phyloP scores from a whole-genome alignment of 2,329 filamentous ascomycete genomes.

The Metarhizium album region DNA sequence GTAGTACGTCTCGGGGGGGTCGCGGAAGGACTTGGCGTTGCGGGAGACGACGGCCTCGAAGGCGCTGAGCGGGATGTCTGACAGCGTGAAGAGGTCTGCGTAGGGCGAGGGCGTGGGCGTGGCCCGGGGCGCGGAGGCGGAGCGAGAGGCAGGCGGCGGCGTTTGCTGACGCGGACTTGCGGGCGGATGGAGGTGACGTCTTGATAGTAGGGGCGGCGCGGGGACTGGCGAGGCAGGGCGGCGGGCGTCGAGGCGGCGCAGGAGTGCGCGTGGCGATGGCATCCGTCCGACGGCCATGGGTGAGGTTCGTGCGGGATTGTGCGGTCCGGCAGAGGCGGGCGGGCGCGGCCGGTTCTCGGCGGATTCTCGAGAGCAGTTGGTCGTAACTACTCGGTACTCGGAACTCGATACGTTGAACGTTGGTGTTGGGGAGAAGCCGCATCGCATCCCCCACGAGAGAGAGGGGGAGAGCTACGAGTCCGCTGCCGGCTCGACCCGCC shows the following conservation, averaged over 20 bases:
- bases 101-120: slow-evolving; percentile 1
- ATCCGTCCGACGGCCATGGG: neutral
- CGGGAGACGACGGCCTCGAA: slow-evolving; percentile 13
- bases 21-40: slow-evolving; percentile 9
- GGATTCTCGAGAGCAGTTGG: no score
- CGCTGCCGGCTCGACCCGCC: neutral
- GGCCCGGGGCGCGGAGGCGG: neutral
- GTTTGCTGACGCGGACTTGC: neutral
- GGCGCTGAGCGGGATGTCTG: slow-evolving; percentile 11
- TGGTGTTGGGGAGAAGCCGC: no score
- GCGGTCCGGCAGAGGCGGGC: no score
- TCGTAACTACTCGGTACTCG: no score
- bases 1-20: slow-evolving; percentile 15
- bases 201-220: neutral
- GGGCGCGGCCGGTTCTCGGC: no score
- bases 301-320: no score
- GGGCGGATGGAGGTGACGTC: neutral
- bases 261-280: neutral
- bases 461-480: no score
- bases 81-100: slow-evolving; percentile 12
- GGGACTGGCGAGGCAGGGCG: neutral
- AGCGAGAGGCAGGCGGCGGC: slow-evolving; percentile 4
- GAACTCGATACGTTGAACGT: no score
- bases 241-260: neutral
- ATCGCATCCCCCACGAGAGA: no score